phyloP scores from a whole-genome alignment of 148 eudicot genomes.

The Selenicereus undatus region DNA sequence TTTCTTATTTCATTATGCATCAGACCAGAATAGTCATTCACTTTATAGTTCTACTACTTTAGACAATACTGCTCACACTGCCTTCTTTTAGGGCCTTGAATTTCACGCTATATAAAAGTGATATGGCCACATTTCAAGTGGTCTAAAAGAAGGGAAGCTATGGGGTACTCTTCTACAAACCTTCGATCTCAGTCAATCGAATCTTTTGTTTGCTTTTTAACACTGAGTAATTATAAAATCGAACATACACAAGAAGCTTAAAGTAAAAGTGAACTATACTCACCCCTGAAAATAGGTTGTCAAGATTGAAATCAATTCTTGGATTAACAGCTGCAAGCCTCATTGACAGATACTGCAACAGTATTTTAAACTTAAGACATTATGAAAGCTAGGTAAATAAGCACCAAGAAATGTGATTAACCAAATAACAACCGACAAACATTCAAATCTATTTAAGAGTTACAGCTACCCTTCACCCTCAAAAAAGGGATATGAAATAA shows the following conservation, averaged over 20 bases:
- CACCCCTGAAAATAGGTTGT: slow-evolving; percentile 72
- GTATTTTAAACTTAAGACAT: slow-evolving; percentile 9
- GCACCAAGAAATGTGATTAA: slow-evolving; percentile 7
- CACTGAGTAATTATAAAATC: neutral
- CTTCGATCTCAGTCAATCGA: neutral
- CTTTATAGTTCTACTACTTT: neutral
- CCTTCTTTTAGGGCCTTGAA: neutral
- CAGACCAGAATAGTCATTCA: neutral
- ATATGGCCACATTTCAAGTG: neutral
- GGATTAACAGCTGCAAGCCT: slow-evolving; percentile 96
- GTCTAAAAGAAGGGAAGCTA: slow-evolving; percentile 6
- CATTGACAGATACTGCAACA: slow-evolving; percentile 83
- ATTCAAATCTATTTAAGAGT: neutral
- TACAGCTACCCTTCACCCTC: too few species aligned
- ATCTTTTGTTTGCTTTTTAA: neutral
- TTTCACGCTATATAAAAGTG: neutral
- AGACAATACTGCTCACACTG: neutral
- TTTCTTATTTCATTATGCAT: neutral
- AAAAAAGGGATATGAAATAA: neutral
- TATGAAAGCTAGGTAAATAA: slow-evolving; percentile 8
- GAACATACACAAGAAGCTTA: neutral
- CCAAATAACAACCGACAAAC: neutral
- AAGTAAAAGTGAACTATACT: slow-evolving; percentile 24
- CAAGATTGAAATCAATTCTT: slow-evolving; percentile 76
- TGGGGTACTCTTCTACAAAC: neutral